Base-by-base conservation (phyloP, 2,329 filamentous ascomycete genomes). In the Alternaria sp. region DNA sequence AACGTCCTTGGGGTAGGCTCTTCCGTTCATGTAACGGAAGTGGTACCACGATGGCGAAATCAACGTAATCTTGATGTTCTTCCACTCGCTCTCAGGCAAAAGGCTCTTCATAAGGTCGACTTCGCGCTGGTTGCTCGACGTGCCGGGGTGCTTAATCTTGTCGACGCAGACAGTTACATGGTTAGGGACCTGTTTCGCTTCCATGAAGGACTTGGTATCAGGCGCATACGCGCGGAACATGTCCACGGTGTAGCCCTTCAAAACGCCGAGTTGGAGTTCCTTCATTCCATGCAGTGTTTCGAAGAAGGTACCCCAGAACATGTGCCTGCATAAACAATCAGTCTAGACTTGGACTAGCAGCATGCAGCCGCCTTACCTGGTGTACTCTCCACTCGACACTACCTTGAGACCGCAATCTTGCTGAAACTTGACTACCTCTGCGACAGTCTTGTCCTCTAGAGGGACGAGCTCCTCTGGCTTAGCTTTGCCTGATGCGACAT, bases 21-120 rank as follows among this genome's bases (percentile, higher is more conserved):
- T 79, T 30, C 80, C 80, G 61, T 86, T 83, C 75, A 85, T 83
- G 73, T 88, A 87, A 51, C 88, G 84, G 71, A 90, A 82, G 76
- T 92, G 89, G 74, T 91, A 91, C 85, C 88, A 91, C 74, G 87
- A 87, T 2, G 88, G 88, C 5, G 88, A 87, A 18, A 88, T 86
- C 69, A 91, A 80, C 18, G 89, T 91, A 67, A 91, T 84, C 80
- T 91, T 90, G 76, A 89, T 86, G 64, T 89, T 86, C 64, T 86
- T 86, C 70, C 88, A 86, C 55, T 86, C 81, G 30, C 88, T 85
- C 24, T 86, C 81, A 0, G 88, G 85, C 0, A 91, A 82, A 8
- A 86, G 74, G 51, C 77, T 83, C 72, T 88, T 87, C 54, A 91
- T 81, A 56, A 85, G 85, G 61, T 87, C 84, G 66, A 88, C 86